Conservation (phyloP, 345 rosid genomes). For the Rhodamnia rubescens region DNA sequence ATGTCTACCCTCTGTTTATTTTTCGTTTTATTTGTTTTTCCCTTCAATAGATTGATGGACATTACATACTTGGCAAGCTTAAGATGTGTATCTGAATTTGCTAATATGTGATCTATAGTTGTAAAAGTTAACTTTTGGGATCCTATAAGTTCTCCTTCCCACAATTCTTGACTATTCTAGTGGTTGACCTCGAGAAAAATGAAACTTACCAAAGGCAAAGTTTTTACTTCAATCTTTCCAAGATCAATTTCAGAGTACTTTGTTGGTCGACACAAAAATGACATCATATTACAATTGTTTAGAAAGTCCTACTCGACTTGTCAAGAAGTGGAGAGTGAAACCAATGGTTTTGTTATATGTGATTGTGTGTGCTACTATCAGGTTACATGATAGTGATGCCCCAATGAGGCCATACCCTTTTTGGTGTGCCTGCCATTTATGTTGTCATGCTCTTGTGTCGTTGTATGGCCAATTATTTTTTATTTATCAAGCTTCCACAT, state of each 20-base stretch:
- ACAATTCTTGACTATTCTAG: not conserved
- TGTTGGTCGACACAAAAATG: not conserved
- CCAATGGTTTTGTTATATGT: no score
- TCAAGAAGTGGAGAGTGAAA: no score
- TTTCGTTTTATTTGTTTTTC: not conserved
- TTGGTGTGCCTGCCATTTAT: no score
- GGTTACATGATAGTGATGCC: no score
- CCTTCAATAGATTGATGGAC: not conserved
- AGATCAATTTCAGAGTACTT: not conserved
- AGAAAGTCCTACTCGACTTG: no score
- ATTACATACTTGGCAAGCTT: not conserved
- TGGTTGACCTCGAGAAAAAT: not conserved
- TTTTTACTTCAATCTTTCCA: not conserved
- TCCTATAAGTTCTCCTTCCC: not conserved
- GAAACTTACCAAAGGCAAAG: not conserved
- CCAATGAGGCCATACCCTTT: no score
- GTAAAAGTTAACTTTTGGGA: not conserved
- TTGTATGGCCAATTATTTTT: no score
- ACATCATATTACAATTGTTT: not conserved
- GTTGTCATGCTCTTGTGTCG: no score
- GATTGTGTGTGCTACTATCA: no score
- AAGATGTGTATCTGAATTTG: not conserved
- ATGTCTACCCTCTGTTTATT: not conserved
- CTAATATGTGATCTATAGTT: not conserved
- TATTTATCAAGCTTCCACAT: no score